Base-by-base conservation (phyloP, 352 stramenopile species). In the Phytophthora fragariae region DNA sequence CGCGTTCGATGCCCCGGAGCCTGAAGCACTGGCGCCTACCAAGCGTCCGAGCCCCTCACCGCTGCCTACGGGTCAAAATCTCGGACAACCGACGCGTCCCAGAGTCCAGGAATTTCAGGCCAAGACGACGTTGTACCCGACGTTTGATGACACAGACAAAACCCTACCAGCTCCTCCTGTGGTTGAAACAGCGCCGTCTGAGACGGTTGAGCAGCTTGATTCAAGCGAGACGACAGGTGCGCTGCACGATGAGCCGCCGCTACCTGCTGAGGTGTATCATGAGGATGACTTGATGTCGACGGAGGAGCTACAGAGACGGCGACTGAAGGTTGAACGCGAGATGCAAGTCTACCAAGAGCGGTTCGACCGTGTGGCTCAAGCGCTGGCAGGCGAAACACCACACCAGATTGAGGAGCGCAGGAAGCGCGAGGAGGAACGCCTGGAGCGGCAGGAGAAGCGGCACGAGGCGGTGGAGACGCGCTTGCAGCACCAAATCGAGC, bases 401-500 rank as follows among this genome's bases (percentile, higher is more conserved):
- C 89, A 93, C 65, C 89, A 95, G 49, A 76, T 84, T 39, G 71
- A 85, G 44, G 82, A 84, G 61, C 86, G 85, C 17, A 75, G 70
- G 10, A 69, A 75, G 27, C 83, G 86, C 21, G 82, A 92, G 35
- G 63, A 73, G 10, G 81, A 88, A 44, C 85, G 85, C 17, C 50
- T 76, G 14, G 74, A 82, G 50, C 83, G 86, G 17, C 83, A 92
- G 41, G 76, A 86, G 29, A 79, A 81, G 52, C 81, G 89, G 0
- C 17, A 83, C 21, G 53, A 79, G 12, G 75, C 79, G 0, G 68
- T 90, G 19, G 85, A 89, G 53, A 72, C 55, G 19, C 83, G 86
- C 37, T 31, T 89, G 21, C 78, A 86, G 55, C 82, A 89, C 49
- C 78, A 87, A 46, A 66, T 92, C 15, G 82, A 92, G 46, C 75